Evolutionary conservation across 176 grass and related monocot species (phyloP), one percentile per base, ranked within the genome.

Genomic region (Oropetium thomaeum): DNA sequence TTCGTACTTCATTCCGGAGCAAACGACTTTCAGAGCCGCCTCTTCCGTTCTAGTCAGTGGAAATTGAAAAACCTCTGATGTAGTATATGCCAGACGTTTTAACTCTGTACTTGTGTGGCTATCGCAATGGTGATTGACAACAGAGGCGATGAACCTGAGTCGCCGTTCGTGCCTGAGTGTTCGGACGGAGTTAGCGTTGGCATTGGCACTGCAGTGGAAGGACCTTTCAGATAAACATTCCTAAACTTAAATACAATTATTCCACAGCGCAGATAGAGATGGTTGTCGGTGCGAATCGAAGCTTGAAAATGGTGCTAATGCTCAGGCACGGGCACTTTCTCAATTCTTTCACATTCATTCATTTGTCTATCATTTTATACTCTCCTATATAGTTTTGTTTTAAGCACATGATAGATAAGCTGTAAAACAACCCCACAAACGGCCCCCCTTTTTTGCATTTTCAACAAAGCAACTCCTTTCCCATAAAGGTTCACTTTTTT

Each of bases 371-470:
- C n/a, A 23, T 53, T 23, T 23, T 53, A 23, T 7, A 26, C n/a
- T 57, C 27, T 73, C 7, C 23, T 57, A 51, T 8, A 28, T 51
- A 33, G 7, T 73, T 73, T 39, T 27, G 41, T 42, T 44, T 33
- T 1, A 53, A 20, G 16, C 71, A 74, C 37, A 30, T 74, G 54
- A 2, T 10, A 31, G 71, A 30, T 44, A 61, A 60, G 37, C 71
- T 75, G 54, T 75, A 60, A 61, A 75, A 61, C 38, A 60, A 32
- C 38, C 25, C 54, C 55, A 75, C 38, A n/a, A 73, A 6, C 26
- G 17, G 3, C 71, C 37, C 5, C 26, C 1, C 1, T 40, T 73
- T 74, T 74, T 0, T 30, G 13, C 10, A 15, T 73, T 27, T 37
- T 28, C 39, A 34, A 5, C 34, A 7, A 17, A 42, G 16, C 3